These are phyloP conservation scores for Astrothelium subdiscretum DNA, from an alignment of 495 filamentous ascomycete species.

Conservation along the genomic window DNA sequence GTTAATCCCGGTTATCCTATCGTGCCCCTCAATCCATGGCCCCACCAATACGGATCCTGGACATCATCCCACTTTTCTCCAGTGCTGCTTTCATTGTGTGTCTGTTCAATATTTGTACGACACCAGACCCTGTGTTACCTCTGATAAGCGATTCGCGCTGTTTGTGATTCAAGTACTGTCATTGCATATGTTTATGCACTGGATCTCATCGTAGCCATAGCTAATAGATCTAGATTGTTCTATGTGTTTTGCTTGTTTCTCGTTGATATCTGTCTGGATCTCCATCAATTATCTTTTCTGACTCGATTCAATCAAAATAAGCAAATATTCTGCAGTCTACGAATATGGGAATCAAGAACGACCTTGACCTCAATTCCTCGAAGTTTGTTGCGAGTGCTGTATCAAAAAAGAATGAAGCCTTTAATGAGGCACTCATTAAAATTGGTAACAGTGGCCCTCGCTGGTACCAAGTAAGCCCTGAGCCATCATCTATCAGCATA, in stretches of 20 bases:
- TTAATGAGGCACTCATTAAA: slow-evolving; percentile 28
- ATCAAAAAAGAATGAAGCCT: slow-evolving; percentile 17
- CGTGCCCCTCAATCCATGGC: background rate
- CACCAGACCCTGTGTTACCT: background rate
- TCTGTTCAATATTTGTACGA: background rate
- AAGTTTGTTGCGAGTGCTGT: slow-evolving; percentile 22
- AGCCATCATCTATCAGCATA: background rate
- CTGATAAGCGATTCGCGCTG: background rate
- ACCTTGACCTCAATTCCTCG: background rate
- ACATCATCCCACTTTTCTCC: background rate
- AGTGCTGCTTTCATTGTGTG: background rate
- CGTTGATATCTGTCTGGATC: no score
- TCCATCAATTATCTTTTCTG: no score
- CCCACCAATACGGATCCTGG: background rate
- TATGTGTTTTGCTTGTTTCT: background rate
- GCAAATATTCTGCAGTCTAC: background rate
- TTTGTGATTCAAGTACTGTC: background rate
- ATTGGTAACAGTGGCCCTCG: slow-evolving; percentile 24
- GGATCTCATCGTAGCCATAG: no score
- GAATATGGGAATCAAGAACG: background rate
- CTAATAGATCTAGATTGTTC: background rate
- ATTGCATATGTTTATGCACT: background rate
- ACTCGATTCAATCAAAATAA: no score
- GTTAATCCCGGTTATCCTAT: background rate
- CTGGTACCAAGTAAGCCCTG: slow-evolving; percentile 26